Evolutionary conservation across 805 yeast species (phyloP), one percentile per base, ranked within the genome.

Genomic region (Tetrapisispora phaffii): DNA sequence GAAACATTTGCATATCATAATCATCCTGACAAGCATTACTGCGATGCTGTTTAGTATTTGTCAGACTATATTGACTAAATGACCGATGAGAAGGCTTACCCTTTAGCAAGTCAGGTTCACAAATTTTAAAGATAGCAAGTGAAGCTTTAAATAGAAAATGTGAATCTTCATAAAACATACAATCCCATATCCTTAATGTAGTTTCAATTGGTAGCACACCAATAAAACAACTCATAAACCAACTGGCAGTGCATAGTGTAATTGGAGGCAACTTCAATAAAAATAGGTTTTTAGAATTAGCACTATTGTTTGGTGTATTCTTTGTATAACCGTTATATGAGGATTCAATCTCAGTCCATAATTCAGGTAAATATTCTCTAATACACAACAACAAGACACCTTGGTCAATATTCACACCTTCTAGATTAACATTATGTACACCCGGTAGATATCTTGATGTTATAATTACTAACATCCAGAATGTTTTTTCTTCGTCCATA

Each of bases 181-280:
- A 85, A 64, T 93, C 98, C 97, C 98, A 90, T 0, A 93, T 81
- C 45, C 97, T 69, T 37, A 93, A 68, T 8, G 87, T 82, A 0
- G 94, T 77, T 58, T 93, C 97, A 20, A 87, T 78, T 0, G 98
- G 98, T 22, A 93, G 65, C 0, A 82, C 79, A 0, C 95, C 96
- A 31, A 93, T 87, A 65, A 85, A 93, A n/a, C 86, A 76, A 55
- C 96, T 85, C 97, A 93, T 90, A 59, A 93, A 93, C 98, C 98
- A 93, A 44, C 95, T 80, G 0, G 96, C 90, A 0, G 97, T 93
- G 53, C 95, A 93, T 39, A 93, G 71, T 1, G 96, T 85, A 4
- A 93, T 75, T 1, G 97, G 95, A 1, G 98, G 97, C 37, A 89
- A 66, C 52, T 83, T 81, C 15, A 77, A 72, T 28, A 90, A 71